phyloP scores from a whole-genome alignment of 2,329 filamentous ascomycete genomes.

The Rhinocladiella similis region DNA sequence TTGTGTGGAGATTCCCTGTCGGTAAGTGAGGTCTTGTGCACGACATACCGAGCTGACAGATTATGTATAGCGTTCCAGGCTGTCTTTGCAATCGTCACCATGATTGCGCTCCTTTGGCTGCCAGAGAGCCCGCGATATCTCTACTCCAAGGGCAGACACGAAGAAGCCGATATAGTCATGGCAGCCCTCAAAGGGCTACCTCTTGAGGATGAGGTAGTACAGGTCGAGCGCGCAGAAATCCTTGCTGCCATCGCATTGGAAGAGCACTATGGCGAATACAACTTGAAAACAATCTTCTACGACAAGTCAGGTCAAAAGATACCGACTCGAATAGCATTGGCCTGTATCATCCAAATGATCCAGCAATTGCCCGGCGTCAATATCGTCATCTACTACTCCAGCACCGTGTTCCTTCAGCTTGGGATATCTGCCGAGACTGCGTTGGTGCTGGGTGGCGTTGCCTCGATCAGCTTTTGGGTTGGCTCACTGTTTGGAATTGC shows the following conservation, averaged over 20 bases:
- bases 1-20: constrained; percentile 29
- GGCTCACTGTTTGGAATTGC: constrained; percentile 41
- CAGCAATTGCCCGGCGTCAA: constrained; percentile 13
- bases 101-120: constrained; percentile 46
- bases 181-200: constrained; percentile 45
- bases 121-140: constrained; percentile 50
- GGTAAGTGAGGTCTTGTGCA: too few relatives aligned
- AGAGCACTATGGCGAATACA: constrained; percentile 12
- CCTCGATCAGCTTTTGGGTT: constrained; percentile 14
- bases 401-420: constrained; percentile 12
- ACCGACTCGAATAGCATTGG: constrained; percentile 7
- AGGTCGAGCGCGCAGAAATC: constrained; percentile 13
- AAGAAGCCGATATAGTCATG: constrained; percentile 49
- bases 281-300: constrained; percentile 12
- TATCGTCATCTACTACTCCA: constrained; percentile 14
- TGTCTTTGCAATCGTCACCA: constrained; percentile 50
- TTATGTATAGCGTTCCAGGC: constrained; percentile 47
- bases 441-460: constrained; percentile 6
- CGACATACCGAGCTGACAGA: too few relatives aligned
- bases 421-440: constrained; percentile 8
- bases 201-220: constrained; percentile 10
- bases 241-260: constrained; percentile 14
- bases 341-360: constrained; percentile 12
- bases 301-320: constrained; percentile 17
- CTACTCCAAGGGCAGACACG: constrained; percentile 42